Evolutionary conservation across 257 asterid species (phyloP), one percentile per base, ranked within the genome.

Genomic region (Orobanche coerulescens): DNA sequence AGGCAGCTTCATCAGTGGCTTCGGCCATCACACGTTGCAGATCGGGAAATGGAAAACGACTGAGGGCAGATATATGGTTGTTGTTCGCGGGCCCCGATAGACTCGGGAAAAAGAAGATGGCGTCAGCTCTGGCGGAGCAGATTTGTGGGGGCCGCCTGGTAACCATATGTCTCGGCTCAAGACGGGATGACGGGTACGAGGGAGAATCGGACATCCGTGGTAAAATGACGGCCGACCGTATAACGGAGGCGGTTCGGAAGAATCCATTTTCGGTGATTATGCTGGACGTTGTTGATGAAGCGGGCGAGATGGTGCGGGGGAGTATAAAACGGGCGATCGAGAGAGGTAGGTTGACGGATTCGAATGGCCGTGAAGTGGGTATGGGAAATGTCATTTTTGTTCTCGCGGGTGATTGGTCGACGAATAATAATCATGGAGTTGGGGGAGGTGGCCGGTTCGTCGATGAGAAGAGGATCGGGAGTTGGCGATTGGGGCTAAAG

Each of bases 81-180:
- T 57, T 92, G 63, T 88, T 92, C 46, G 74, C 89, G 0, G 98
- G 98, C 15, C 98, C 98, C 0, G 98, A 92, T 58, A 58, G 95
- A 40, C 72, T 76, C 4, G 96, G 87, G 19, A 92, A 86, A 87
- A 81, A 75, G 75, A 92, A 86, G 79, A 77, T 92, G 91, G 94
- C 89, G 1, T 70, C 79, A 1, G 97, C 79, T 64, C 74, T 88
- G 23, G 85, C 97, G 0, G 94, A 92, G 62, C 91, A 84, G 58
- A 66, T 82, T 10, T 79, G 91, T 48, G 94, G 95, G 68, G 58
- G 73, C 6, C 64, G 47, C 56, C 91, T 85, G 1, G 48, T 81
- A 54, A 65, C 67, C 54, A 70, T 92, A 55, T 67, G 76, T 58
- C 87, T 88, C 36, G 96, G 96, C 33, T 53, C 77, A 1, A 53